Evolutionary conservation across 2,329 filamentous ascomycete species (phyloP), one percentile per base, ranked within the genome.

Genomic region (Fonsecaea monophora): DNA sequence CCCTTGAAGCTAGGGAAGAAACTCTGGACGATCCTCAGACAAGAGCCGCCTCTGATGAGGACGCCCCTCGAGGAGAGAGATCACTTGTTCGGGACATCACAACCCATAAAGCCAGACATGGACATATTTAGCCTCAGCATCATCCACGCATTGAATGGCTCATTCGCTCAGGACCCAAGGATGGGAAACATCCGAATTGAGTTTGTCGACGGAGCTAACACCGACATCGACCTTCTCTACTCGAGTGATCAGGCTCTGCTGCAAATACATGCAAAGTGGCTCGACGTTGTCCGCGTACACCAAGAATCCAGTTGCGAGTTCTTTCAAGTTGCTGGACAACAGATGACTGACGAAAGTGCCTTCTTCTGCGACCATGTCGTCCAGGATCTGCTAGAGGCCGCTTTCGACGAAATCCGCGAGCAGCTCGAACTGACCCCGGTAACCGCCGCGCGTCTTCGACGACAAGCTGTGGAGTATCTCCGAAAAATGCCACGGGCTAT

Each of bases 211-310:
- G 60, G 53, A 9, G 66, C 64, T 32, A 30, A 37, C 3, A 60
- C 48, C 0, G 60, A 64, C 0, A 56, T 68, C 34, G 62, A 72
- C 32, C 64, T 75, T 3, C 67, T 73, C 50, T 59, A 73, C 8
- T 30, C 68, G 15, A 21, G 70, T 9, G 55, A 67, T 6, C 55
- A 60, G 0, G 32, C 50, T 8, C 30, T 53, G 10, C 60, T 76
- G 10, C 35, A 59, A 1, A 58, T 76, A 12, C 70, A 76, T 50
- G 69, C 73, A 5, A 75, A 74, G 56, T 74, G 68, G 66, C 62
- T 74, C 3, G 62, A 72, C 34, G 74, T 74, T 48, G 1, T 60
- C 8, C 50, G 35, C 21, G 53, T 70, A 15, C 68, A 70, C 40
- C 21, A 67, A 50, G 50, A 10, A 4, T 50, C 55, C 5, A 18